Evolutionary conservation across 148 eudicot genomes (phyloP), one percentile per base, ranked within the genome.

Genomic region (Talinum fruticosum): DNA sequence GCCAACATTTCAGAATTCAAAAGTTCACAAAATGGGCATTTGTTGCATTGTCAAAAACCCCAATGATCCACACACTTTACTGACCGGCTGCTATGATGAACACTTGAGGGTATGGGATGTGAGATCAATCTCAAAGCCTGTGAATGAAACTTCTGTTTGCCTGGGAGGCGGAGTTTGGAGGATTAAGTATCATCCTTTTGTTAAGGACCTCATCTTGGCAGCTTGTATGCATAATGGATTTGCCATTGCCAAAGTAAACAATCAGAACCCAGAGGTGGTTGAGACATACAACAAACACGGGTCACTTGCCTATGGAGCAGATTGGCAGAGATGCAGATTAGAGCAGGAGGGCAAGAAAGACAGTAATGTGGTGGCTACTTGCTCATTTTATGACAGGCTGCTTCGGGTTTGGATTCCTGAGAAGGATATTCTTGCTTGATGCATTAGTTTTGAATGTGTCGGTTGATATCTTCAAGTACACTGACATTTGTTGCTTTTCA

Each of bases 141-240:
- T 93, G 51, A 84, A 67, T 82, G 94, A 93, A 79, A 81, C 92
- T 61, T 88, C 92, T 8, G 75, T 91, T 44, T 69, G 84, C 79
- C 77, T 93, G 28, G 97, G 99, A 2, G 97, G 99, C 6, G 99
- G 99, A 24, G 99, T 96, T 82, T 96, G 97, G 99, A 93, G 99
- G 86, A 87, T 96, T 44, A 96, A 93, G 88, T 86, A 87, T 70
- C 97, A 93, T 72, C 97, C 97, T 49, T 80, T 28, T 76, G 74
- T 85, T 35, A 83, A 81, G 30, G 89, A 82, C 41, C 51, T 91
- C 0, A 85, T 93, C 18, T 87, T 96, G 86, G 86, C 97, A 2
- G 97, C 97, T 37, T 96, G 97, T 79, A 96, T 96, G 99, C 97
- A 96, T 75, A 96, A 91, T 72, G 99, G 99, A 23, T 91, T 96